Base-by-base conservation (phyloP, 371 early-diverging fungal genomes). In the Furculomyces boomerangus region DNA sequence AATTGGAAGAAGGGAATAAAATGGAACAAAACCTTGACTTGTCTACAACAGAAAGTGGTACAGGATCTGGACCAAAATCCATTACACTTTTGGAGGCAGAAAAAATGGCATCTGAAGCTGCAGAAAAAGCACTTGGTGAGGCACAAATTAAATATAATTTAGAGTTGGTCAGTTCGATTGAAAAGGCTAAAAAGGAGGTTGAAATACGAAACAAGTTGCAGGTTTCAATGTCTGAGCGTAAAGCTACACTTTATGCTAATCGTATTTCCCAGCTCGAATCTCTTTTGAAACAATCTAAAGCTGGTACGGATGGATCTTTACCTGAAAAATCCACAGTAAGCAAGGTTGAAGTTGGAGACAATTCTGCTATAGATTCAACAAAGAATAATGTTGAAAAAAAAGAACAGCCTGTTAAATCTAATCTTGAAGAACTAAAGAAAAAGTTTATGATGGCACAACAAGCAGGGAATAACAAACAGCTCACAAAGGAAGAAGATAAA, bases 201-300 rank as follows among this genome's bases (percentile, higher is more conserved):
- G 52, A 51, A 39, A 51, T 51, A 32, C 25, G 52, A 39, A 22
- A 25, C 30, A 51, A 51, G 52, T 32, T 51, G 7, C 30, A 51
- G 24, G 39, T 51, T 16, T 14, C 5, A 25, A 31, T 51, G 52
- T 7, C 29, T 25, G 52, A 51, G 16, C 2, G 52, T 13, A 43
- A 43, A 43, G 43, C 43, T 20, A 22, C 22, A 16, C 22, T 43
- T 10, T 20, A n/a, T 5, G n/a, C 22, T 20, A 43, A 43, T n/a
- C 43, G 43, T 20, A 22, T 43, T 7, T n/a, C 10, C 43, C n/a
- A 43, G 22, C 22, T 43, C 3, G 43, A 43, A 43, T 43, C 43
- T 7, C 10, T 20, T 3, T 43, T 43, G 22, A 43, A 43, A 20
- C n/a, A n/a, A n/a, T n/a, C n/a, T n/a, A n/a, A n/a, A n/a, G n/a